Percentiles rank a stretch among this genome's conserved stretches.
phyloP scores from a whole-genome alignment of 1,284 basidiomycete species.

The Ceratobasidium sp. region DNA sequence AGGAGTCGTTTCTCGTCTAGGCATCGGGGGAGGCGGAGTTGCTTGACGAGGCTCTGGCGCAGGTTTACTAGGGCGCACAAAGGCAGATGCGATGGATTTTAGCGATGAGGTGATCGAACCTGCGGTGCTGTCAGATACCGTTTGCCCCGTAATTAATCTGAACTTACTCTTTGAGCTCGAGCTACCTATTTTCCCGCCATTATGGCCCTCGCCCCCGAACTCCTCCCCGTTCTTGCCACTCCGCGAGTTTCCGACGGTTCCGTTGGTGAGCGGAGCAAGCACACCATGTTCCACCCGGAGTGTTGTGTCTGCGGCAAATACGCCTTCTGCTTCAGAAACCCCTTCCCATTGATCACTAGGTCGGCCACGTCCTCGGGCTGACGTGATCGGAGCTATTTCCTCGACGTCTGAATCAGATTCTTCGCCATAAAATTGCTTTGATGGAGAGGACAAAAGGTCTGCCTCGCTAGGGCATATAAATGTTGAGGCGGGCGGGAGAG shows the following conservation, averaged over 20 bases:
- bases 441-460: constrained; percentile 25
- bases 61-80: constrained; percentile 76
- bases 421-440: constrained; percentile 1
- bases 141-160: not conserved
- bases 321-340: constrained; percentile 70
- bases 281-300: constrained; percentile 1
- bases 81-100: constrained; percentile 63
- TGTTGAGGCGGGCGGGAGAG: constrained; percentile 64
- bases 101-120: constrained; percentile 45
- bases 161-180: constrained; percentile 30
- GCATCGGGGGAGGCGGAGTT: constrained; percentile 3
- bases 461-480: constrained; percentile 46
- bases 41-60: constrained; percentile 63
- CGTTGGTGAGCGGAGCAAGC: not conserved
- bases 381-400: constrained; percentile 47
- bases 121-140: not conserved
- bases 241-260: constrained; percentile 5
- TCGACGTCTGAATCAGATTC: constrained; percentile 48
- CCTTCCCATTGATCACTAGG: constrained; percentile 83
- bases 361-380: constrained; percentile 51
- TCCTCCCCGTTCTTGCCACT: constrained; percentile 13
- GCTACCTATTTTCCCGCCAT: not conserved
- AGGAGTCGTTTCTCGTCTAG: constrained; percentile 13
- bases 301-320: constrained; percentile 4
- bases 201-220: constrained; percentile 16